Conservation (phyloP, 257 asterid genomes). For the Solanum rostratum region DNA sequence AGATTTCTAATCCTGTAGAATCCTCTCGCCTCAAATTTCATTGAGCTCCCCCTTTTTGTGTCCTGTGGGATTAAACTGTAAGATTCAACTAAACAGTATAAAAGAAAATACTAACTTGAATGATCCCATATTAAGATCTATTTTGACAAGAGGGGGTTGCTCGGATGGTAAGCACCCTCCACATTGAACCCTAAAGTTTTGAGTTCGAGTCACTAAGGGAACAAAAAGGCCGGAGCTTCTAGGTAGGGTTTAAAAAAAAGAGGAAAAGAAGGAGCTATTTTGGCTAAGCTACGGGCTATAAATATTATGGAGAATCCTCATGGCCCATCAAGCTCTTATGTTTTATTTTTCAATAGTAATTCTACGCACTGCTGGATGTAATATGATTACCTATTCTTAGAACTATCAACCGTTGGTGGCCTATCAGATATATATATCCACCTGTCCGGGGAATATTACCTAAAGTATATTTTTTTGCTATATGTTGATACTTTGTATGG, state of each 20-base stretch:
- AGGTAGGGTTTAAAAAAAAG: too few species aligned
- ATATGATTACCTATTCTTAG: not conserved
- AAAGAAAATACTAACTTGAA: not conserved
- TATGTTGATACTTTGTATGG: not conserved
- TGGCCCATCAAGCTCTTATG: not conserved
- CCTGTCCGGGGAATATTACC: not conserved
- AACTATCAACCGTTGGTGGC: not conserved
- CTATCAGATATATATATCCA: not conserved
- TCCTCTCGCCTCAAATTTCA: not conserved
- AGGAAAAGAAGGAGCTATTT: not conserved
- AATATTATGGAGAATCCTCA: not conserved
- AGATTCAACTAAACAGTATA: not conserved
- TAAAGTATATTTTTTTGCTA: not conserved
- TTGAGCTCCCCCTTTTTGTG: not conserved
- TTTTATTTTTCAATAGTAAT: not conserved
- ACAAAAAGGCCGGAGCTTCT: too few species aligned
- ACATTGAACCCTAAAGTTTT: too few species aligned
- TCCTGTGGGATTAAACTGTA: not conserved
- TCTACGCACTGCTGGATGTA: not conserved
- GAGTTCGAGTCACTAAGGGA: too few species aligned
- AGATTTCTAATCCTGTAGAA: not conserved
- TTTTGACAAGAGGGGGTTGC: not conserved
- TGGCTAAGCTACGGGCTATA: not conserved
- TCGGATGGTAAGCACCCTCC: too few species aligned
- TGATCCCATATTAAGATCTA: not conserved